phyloP scores from a whole-genome alignment of 495 filamentous ascomycete species.

The Cudoniella acicularis region DNA sequence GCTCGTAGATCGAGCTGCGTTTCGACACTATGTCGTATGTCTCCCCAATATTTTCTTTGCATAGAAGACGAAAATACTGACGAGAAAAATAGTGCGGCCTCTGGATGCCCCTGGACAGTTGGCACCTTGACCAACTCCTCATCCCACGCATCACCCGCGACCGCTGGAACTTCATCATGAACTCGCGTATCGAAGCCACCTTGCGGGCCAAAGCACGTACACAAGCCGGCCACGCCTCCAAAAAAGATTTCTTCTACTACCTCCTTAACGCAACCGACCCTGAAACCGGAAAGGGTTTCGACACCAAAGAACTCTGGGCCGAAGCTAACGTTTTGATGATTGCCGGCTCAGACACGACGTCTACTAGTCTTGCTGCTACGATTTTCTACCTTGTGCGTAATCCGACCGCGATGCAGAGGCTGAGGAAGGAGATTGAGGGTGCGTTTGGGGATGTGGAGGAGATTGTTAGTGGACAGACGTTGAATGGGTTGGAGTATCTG shows the following conservation, averaged over 20 bases:
- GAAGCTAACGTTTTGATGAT: constrained; percentile 66
- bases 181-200: constrained; percentile 49
- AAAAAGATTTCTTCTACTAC: constrained; percentile 60
- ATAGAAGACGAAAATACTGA: background rate
- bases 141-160: constrained; percentile 53
- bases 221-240: constrained; percentile 49
- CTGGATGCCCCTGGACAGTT: constrained; percentile 52
- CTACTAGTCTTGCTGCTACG: constrained; percentile 57
- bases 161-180: constrained; percentile 52
- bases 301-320: constrained; percentile 63
- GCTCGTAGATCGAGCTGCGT: background rate
- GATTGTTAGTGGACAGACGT: constrained; percentile 31
- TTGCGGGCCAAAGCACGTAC: constrained; percentile 52
- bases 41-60: background rate
- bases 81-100: constrained; percentile 40
- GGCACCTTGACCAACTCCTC: constrained; percentile 52
- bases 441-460: constrained; percentile 49
- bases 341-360: constrained; percentile 60
- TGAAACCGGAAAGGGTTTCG: constrained; percentile 61
- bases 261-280: constrained; percentile 56
- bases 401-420: constrained; percentile 42
- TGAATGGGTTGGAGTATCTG: constrained; percentile 40
- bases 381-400: constrained; percentile 67
- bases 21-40: background rate
- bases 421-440: constrained; percentile 44